Evolutionary conservation across 106 monocot genomes (phyloP).

Genomic region (Gastrodia elata): DNA sequence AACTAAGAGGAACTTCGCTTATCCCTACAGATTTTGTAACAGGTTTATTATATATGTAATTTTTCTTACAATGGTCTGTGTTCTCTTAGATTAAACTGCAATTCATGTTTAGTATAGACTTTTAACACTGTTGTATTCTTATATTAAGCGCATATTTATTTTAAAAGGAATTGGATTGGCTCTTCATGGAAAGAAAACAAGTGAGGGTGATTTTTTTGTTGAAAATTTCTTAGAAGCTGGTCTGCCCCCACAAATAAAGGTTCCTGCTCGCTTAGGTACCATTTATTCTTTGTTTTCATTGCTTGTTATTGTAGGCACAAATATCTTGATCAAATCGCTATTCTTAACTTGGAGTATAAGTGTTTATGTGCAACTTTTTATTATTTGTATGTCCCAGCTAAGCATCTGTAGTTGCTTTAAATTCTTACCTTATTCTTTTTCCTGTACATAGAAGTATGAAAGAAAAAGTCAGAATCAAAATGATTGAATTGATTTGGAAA

Average conservation of each 20-base stretch:
- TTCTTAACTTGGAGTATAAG: neutral
- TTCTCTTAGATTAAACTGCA: neutral
- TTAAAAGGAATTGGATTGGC: conserved; percentile 69
- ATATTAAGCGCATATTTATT: neutral
- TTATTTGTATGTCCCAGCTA: neutral
- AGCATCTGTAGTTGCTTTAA: neutral
- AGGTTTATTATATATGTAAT: conserved; percentile 35
- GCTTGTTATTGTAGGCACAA: neutral
- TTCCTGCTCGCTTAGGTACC: conserved; percentile 29
- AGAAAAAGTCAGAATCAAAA: no score
- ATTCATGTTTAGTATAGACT: neutral
- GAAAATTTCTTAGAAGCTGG: conserved; percentile 82
- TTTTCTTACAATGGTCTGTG: no score
- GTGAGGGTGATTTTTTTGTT: conserved; percentile 80
- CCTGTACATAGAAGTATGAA: no score
- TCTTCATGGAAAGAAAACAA: conserved; percentile 83
- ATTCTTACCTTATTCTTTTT: neutral
- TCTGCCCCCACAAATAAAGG: conserved; percentile 53
- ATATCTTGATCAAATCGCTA: neutral
- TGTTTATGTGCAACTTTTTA: neutral
- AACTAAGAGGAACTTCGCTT: conserved; percentile 56
- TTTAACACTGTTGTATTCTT: neutral
- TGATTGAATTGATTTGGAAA: no score
- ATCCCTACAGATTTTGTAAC: conserved; percentile 62
- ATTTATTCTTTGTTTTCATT: neutral